Base-by-base conservation (phyloP, 352 stramenopile species). In the Pythium sukuiense region DNA sequence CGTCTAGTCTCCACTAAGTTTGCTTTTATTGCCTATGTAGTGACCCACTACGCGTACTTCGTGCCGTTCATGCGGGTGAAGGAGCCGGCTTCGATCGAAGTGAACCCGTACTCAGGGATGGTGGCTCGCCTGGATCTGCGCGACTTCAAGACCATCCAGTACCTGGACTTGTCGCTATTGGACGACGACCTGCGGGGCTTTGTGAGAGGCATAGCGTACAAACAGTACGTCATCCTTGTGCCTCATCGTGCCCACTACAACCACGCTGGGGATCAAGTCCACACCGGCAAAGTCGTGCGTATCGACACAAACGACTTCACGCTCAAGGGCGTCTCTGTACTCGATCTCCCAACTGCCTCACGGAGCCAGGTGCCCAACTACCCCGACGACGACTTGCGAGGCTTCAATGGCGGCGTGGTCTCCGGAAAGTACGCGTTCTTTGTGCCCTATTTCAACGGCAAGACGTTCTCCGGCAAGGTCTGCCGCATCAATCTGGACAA, bases 351-450 rank as follows among this genome's bases (percentile, higher is more conserved):
- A 7, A 71, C 68, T 0, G 63, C 82, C 4, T 52, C 76, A 8
- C 79, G 85, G 6, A 90, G 80, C 57, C 85, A 94, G 55, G 85
- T 94, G 2, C 83, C 85, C 0, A 72, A 92, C 29, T 71, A 85
- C 14, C 72, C 84, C 1, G 83, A 92, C 41, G 65, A 66, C 27
- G 77, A 83, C 8, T 64, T 94, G 0, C 76, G 85, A 14, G 85
- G 85, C n/a, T 94, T 94, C 55, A 74, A 65, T 24, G 81, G 79
- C 5, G 85, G 82, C 32, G 69, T 89, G 9, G 84, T 83, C 0
- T 92, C 85, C 2, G 85, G 85, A 26, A 89, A 92, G 62, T 94
- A 92, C 59, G 85, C 81, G 8, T 91, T 90, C 65, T 90, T 94
- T 58, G 73, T 90, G 27, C 85, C 85, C 6, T 91, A 80, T 63